Percentiles rank a stretch among this genome's conserved stretches.
Evolutionary conservation across 805 yeast species (phyloP).

Genomic region (Wickerhamiella azyma): DNA sequence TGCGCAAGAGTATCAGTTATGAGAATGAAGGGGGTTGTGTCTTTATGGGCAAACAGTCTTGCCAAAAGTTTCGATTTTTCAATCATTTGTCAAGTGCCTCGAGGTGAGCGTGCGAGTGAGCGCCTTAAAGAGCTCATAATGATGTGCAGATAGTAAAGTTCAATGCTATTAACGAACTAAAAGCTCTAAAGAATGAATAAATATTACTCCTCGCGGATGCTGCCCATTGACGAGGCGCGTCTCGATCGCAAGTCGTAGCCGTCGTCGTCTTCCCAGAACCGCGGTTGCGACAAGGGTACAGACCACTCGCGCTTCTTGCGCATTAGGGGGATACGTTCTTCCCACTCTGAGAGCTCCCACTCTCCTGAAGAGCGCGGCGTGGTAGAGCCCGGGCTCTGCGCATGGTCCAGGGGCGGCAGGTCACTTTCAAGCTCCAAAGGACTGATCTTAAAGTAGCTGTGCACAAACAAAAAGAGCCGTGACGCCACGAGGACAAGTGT

Average conservation of each 20-base stretch:
- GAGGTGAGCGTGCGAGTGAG: no score
- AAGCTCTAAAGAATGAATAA: background rate
- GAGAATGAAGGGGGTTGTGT: constrained; percentile 58
- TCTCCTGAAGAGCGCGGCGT: constrained; percentile 7
- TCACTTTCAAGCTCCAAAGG: background rate
- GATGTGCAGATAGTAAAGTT: background rate
- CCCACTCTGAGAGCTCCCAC: constrained; percentile 1
- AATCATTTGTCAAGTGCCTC: background rate
- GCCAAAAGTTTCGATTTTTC: constrained; percentile 36
- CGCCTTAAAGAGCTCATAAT: background rate
- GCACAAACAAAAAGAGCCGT: background rate
- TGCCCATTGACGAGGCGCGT: background rate
- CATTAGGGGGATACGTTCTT: background rate
- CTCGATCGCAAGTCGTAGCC: background rate
- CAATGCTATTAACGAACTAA: background rate
- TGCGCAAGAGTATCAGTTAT: constrained; percentile 59
- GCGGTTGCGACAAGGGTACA: background rate
- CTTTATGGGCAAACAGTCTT: constrained; percentile 56
- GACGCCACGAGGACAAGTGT: background rate
- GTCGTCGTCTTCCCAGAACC: constrained; percentile 8
- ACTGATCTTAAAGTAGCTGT: background rate
- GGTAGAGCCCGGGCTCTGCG: background rate
- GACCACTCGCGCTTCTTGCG: background rate
- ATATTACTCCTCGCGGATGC: background rate
- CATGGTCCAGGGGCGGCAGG: background rate